Evolutionary conservation across 768 basidiomycete genomes (phyloP), one percentile per base, ranked within the genome.

Genomic region (Mycena floridula): DNA sequence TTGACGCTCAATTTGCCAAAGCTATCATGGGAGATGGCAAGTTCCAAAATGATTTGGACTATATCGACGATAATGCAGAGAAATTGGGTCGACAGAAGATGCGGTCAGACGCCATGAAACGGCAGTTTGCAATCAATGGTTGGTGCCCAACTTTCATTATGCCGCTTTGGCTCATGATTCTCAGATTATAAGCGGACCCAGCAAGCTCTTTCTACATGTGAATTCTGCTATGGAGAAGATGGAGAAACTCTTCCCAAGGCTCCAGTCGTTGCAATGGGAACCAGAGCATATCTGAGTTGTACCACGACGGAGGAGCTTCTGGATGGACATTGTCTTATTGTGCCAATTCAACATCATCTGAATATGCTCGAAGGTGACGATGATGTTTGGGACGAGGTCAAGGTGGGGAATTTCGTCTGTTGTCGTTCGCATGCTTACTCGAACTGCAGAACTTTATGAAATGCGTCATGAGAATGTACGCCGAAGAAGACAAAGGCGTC

Each of bases 331-430:
- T 95, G 92, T 57, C 69, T 93, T 22, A 98, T 99, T 51, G 90
- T 97, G 5, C 96, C 96, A 5, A 86, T 96, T 12, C 90, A 97
- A 52, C 96, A 99, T 59, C 84, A 93, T 60, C 63, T 98, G 37
- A 82, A 81, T 36, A 89, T 85, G 74, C 71, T 99, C 3, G 95
- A 98, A 62, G 88, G 81, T 23, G 95, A 99, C 51, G 93, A 98
- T 50, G 95, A 99, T 55, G 86, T 94, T 20, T 99, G 95, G 95
- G 95, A 98, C 50, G 95, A 98, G 76, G 82, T 92, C 46, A 76
- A 77, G 66, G 95, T 95, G 57, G 44, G 84, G 63, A n/a, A 32
- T n/a, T 47, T 16, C 28, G 18, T 16, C 9, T 37, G 13, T 42
- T 25, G 30, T 18, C 21, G 4, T 21, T 39, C 40, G 30, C 7